Evolutionary conservation across 805 yeast genomes (phyloP), one percentile per base, ranked within the genome.

Genomic region (Kazachstania psychrophila): DNA sequence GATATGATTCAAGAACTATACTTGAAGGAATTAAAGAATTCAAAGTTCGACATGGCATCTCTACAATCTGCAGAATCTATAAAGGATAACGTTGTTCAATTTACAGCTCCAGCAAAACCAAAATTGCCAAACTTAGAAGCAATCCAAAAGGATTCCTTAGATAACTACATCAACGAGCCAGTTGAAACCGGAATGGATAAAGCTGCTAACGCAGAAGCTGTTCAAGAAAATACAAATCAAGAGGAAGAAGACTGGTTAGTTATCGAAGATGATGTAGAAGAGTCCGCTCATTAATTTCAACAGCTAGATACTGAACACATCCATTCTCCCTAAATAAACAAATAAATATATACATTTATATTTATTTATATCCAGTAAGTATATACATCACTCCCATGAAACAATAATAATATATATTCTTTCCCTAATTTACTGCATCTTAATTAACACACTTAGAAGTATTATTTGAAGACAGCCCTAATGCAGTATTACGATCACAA

Each of bases 121-220:
- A 61, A 74, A 48, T 62, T 69, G 32, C 96, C 96, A 51, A 64
- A 72, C 46, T 59, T 74, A 39, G 94, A 85, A 62, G 75, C 73
- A 41, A 75, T 75, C 51, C 74, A 78, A 47, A 74, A 82, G 43
- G 68, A 69, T 26, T 79, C 80, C 38, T 68, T 85, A 49, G 64
- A 75, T 43, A 77, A 73, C 41, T 85, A 85, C 68, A 84, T 76
- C 57, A 47, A 75, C 30, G 64, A 79, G 45, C 70, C 72, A 38
- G 95, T 88, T 45, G 95, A 87, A 64, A 81, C 85, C 44, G 70
- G 73, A 37, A 95, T 88, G 44, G 95, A 87, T 64, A 81, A 85
- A 47, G 70, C 69, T 40, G 68, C 73, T 42, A 79, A 73, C 52
- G 63, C 65, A 38, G 62, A 61, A 35, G 72, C 68, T 46, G 61